Percentiles rank a stretch among this genome's conserved stretches.
Evolutionary conservation across 179 eudicot species (phyloP).

Genomic region (Sideroxylon spinosum): DNA sequence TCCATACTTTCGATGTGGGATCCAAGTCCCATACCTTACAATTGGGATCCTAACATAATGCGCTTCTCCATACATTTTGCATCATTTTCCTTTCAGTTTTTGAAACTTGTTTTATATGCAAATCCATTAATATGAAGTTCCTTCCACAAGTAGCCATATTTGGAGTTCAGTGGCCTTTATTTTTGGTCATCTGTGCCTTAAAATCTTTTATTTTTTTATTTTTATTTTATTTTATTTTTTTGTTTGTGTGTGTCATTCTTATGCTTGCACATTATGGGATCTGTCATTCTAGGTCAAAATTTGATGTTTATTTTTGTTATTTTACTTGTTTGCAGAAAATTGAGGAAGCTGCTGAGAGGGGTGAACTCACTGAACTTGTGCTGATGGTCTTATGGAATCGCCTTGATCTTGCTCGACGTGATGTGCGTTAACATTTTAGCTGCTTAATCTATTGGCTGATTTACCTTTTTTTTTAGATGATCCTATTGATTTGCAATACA

Average conservation of each 20-base stretch:
- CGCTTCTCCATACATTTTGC: neutral
- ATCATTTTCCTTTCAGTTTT: neutral
- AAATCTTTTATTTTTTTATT: neutral
- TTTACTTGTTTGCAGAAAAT: conserved; percentile 62
- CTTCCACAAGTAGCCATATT: neutral
- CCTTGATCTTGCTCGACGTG: conserved; percentile 96
- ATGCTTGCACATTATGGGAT: neutral
- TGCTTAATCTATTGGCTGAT: conserved; percentile 9
- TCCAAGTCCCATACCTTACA: too few relatives aligned
- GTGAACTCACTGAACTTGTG: conserved; percentile 83
- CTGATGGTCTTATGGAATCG: conserved; percentile 94
- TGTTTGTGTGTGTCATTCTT: neutral
- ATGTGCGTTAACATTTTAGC: conserved; percentile 46
- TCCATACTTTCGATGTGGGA: too few relatives aligned
- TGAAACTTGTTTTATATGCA: neutral
- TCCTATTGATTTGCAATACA: neutral
- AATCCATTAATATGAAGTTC: neutral
- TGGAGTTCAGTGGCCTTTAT: neutral
- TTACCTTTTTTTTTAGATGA: neutral
- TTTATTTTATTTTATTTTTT: too few relatives aligned
- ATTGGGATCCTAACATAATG: too few relatives aligned
- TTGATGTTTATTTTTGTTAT: conserved; percentile 1
- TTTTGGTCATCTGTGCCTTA: neutral
- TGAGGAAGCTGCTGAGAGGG: conserved; percentile 96
- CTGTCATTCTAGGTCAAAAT: neutral